Conservation (phyloP, 75 land plant genomes). For the Chamaecyparis obtusa region DNA sequence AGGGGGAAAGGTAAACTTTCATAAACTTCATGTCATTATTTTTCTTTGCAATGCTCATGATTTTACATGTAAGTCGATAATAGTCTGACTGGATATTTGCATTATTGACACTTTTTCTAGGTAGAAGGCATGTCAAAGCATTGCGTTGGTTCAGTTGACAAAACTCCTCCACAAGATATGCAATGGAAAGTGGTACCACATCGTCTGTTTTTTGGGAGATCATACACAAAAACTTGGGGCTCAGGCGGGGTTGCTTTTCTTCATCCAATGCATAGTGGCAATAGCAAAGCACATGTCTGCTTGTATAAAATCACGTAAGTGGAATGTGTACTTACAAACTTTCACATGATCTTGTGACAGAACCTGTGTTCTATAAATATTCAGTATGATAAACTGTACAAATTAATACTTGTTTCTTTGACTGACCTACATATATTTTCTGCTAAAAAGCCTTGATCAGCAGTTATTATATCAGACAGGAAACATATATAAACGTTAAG, state of each 20-base stretch:
- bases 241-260: slow-evolving; percentile 94
- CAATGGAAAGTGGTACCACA: slow-evolving; percentile 64
- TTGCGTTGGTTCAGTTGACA: slow-evolving; percentile 68
- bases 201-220: slow-evolving; percentile 78
- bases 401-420: not conserved
- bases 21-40: not conserved
- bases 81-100: not conserved
- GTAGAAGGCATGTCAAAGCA: slow-evolving; percentile 72
- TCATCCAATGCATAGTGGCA: slow-evolving; percentile 41
- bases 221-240: slow-evolving; percentile 70
- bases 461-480: not conserved
- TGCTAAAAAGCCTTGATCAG: not conserved
- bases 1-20: slow-evolving; percentile 10
- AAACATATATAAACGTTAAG: not conserved
- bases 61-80: not conserved
- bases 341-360: not conserved
- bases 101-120: slow-evolving; percentile 28
- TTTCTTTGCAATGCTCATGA: not conserved
- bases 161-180: slow-evolving; percentile 56
- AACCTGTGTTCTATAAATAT: not conserved
- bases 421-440: not conserved
- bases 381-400: not conserved
- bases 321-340: not conserved
- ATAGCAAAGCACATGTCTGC: slow-evolving; percentile 48
- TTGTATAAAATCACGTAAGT: slow-evolving; percentile 91